Conservation (phyloP, 768 basidiomycete species). For the Panaeolus papilionaceus region DNA sequence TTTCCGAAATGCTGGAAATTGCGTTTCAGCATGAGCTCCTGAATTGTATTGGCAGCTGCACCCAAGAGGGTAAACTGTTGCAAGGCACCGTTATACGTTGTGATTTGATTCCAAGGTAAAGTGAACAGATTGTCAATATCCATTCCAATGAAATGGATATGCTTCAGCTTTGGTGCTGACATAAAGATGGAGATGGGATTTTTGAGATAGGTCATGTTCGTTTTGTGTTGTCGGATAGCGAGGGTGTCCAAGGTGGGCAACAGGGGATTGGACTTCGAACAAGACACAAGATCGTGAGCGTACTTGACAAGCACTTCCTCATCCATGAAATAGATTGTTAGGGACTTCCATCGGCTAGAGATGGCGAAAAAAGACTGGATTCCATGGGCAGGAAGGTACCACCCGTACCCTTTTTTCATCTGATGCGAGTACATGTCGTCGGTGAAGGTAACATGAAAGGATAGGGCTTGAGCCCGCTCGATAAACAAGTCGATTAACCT, state of each 20-base stretch:
- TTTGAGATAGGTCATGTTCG: neutral
- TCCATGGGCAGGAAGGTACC: neutral
- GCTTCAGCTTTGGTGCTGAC: neutral
- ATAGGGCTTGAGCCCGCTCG: neutral
- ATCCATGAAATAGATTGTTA: neutral
- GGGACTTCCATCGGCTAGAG: neutral
- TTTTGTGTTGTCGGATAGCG: neutral
- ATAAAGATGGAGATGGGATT: neutral
- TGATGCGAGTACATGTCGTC: neutral
- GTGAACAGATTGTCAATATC: neutral
- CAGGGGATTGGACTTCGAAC: neutral
- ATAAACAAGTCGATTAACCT: neutral
- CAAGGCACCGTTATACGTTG: neutral
- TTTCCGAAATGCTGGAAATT: neutral
- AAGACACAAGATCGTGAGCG: neutral
- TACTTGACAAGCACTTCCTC: neutral
- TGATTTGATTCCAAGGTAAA: slow-evolving; percentile 2
- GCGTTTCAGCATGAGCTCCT: neutral
- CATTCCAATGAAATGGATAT: neutral
- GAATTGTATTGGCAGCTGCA: neutral
- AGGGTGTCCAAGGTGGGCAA: slow-evolving; percentile 1
- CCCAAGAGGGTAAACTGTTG: neutral
- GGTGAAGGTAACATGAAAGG: neutral
- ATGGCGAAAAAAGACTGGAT: neutral
- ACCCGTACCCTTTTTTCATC: neutral